phyloP scores from a whole-genome alignment of 768 basidiomycete species.

The Rhodotorula sphaerocarpa region DNA sequence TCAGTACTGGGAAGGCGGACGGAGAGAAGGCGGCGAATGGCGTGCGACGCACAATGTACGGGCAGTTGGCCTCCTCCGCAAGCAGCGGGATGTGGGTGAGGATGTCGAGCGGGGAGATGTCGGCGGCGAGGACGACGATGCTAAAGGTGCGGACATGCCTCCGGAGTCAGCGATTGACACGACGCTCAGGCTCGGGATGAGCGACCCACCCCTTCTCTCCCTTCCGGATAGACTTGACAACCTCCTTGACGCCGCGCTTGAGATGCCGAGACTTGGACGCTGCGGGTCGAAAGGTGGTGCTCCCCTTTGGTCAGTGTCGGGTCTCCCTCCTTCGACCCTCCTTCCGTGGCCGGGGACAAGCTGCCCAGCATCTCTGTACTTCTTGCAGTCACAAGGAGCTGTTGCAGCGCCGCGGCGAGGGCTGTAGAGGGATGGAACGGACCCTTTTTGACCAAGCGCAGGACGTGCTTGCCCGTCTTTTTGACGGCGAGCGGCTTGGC shows the following conservation, averaged over 20 bases:
- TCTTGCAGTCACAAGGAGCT: too few species aligned
- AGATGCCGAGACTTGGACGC: conserved; percentile 91
- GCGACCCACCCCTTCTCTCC: conserved; percentile 88
- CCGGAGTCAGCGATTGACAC: background rate
- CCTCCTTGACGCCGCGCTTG: conserved; percentile 96
- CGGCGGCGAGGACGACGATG: conserved; percentile 82
- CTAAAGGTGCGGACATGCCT: conserved; percentile 45
- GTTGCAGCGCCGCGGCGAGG: too few species aligned
- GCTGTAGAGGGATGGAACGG: background rate
- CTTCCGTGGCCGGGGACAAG: too few species aligned
- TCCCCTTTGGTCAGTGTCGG: too few species aligned
- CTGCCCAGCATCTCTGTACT: too few species aligned
- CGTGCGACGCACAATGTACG: conserved; percentile 60
- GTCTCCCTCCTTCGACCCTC: too few species aligned
- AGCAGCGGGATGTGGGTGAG: conserved; percentile 92
- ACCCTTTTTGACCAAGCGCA: conserved; percentile 91
- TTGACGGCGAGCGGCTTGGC: conserved; percentile 80
- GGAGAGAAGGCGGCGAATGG: background rate
- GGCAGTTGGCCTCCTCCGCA: conserved; percentile 84
- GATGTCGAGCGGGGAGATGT: conserved; percentile 97
- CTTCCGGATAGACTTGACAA: conserved; percentile 93
- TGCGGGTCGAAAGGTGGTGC: conserved; percentile 45
- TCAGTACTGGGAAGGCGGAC: too few species aligned
- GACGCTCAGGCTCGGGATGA: too few species aligned
- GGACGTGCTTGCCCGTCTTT: conserved; percentile 86